Evolutionary conservation across 2,329 filamentous ascomycete species (phyloP).

Genomic region (Diaporthe caulivora): DNA sequence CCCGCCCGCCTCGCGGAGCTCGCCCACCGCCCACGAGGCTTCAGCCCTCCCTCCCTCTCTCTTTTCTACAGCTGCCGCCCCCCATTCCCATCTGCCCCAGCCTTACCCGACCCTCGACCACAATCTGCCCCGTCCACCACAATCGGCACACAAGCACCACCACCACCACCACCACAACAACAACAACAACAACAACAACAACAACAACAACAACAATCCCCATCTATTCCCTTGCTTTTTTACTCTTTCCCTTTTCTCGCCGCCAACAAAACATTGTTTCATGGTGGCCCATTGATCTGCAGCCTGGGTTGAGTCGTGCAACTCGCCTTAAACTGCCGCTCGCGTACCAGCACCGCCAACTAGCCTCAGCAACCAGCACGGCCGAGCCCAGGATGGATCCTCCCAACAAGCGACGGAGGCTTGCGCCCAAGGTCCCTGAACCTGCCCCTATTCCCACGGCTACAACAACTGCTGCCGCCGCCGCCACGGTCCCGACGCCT

Average conservation of each 20-base stretch:
- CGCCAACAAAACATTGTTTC: background rate
- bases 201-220: background rate
- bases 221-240: background rate
- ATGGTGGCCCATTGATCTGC: background rate
- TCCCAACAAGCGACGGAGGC: constrained; percentile 46
- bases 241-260: background rate
- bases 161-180: too few relatives aligned
- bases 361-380: background rate
- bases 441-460: constrained; percentile 29
- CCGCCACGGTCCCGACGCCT: constrained; percentile 30
- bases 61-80: constrained; percentile 10
- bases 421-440: constrained; percentile 47
- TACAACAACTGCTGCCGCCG: constrained; percentile 9
- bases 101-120: constrained; percentile 27
- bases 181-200: too few relatives aligned
- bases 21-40: constrained; percentile 32
- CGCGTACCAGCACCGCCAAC: background rate
- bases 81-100: constrained; percentile 22
- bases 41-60: constrained; percentile 28
- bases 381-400: constrained; percentile 43
- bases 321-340: background rate
- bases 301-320: constrained; percentile 4
- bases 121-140: constrained; percentile 20
- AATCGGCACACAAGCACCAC: background rate
- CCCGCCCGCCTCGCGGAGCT: constrained; percentile 20